These are phyloP conservation scores for Domatiomyces globalis DNA, from an alignment of 2,329 filamentous ascomycete species.

Conservation along the genomic window DNA sequence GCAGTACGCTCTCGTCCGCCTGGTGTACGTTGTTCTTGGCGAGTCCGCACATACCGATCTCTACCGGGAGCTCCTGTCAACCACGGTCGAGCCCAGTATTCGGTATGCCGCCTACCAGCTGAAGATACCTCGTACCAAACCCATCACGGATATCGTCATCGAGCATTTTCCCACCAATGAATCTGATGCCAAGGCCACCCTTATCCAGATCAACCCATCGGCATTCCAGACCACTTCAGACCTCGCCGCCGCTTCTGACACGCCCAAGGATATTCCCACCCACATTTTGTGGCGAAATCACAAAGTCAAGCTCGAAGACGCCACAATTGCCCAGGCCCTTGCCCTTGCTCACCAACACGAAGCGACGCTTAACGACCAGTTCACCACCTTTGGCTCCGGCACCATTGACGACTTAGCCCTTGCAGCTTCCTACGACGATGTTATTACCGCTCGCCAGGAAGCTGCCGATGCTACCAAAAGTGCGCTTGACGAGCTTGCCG, in stretches of 20 bases:
- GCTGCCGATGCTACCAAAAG: constrained; percentile 85
- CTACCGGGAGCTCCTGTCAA: constrained; percentile 72
- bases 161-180: constrained; percentile 56
- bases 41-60: constrained; percentile 55
- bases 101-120: constrained; percentile 89
- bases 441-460: constrained; percentile 82
- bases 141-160: constrained; percentile 63
- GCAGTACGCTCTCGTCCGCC: constrained; percentile 59
- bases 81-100: constrained; percentile 83
- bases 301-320: constrained; percentile 80
- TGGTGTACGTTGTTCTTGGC: constrained; percentile 69
- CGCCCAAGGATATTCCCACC: constrained; percentile 44
- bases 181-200: constrained; percentile 33
- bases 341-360: constrained; percentile 50
- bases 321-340: constrained; percentile 74
- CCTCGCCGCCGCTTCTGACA: constrained; percentile 34
- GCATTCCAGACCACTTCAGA: constrained; percentile 43
- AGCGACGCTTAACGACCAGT: constrained; percentile 28
- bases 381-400: constrained; percentile 7
- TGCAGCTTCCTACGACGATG: constrained; percentile 77
- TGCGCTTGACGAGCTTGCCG: constrained; percentile 76
- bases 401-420: constrained; percentile 46
- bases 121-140: constrained; percentile 70
- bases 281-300: constrained; percentile 75
- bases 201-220: constrained; percentile 56